Evolutionary conservation across 2,329 filamentous ascomycete genomes (phyloP), one percentile per base, ranked within the genome.

Genomic region (Ophiostoma quercus): DNA sequence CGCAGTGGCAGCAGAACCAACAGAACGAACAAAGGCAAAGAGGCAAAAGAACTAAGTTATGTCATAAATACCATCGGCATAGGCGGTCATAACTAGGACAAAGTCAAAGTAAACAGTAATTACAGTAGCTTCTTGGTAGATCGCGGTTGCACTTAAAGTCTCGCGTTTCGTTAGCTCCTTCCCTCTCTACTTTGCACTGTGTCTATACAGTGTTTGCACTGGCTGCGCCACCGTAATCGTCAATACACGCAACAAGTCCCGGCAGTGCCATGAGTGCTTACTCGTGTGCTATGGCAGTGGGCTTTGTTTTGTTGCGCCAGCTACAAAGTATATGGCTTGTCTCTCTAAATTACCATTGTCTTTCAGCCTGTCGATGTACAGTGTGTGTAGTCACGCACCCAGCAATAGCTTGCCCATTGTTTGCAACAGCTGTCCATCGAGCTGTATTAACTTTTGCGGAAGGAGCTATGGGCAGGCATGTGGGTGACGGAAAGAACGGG

Each of bases 111-210:
- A 62, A 62, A 32, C 22, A n/a, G 47, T 22, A 47, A n/a, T 2
- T 54, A 9, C 47, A 22, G 19, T 25, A 14, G n/a, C 25, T 54
- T 9, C 51, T 57, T 60, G 63, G 69, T 71, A 67, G 69, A 72
- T 73, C 72, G 72, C 71, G 71, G 70, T 72, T 73, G 65, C 72
- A 68, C 72, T 71, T 71, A 70, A 69, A 67, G 62, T 67, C 69
- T 72, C 71, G 72, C 72, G 71, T 71, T 69, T 62, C 62, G 51
- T 67, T 65, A 22, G 39, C 39, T 67, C 62, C 66, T 63, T 68
- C 65, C 43, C 7, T 19, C 16, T 32, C 34, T 62, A 62, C 32
- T 11, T n/a, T 12, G 34, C 34, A 65, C 32, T 2, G 62, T 65
- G 62, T 41, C 2, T 9, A 25, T 25, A 39, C 62, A 39, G 62